Evolutionary conservation across 768 basidiomycete species (phyloP), one percentile per base, ranked within the genome.

Genomic region (Kwoniella pini): DNA sequence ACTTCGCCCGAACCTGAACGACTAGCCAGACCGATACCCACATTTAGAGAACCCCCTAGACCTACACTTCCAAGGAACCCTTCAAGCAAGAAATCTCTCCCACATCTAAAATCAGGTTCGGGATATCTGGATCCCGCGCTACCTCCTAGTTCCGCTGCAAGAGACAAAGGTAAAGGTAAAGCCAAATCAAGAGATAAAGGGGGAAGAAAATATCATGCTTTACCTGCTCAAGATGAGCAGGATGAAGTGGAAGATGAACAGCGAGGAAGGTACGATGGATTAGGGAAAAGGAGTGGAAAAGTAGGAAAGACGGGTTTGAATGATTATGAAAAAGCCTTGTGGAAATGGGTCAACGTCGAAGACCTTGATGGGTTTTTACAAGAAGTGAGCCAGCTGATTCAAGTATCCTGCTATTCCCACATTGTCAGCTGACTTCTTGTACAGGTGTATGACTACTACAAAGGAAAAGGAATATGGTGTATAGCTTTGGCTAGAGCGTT

Each of bases 261-360:
- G 53, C n/a, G n/a, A 42, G 44, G 61, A 12, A 43, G 53, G 15
- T 33, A 21, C 12, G 50, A 38, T 17, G 60, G 55, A 2, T 31
- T 42, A 5, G 53, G 61, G n/a, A 40, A 28, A 10, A 61, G 54
- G 36, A 51, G 9, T 5, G 38, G 26, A 9, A 46, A 17, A n/a
- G 13, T 52, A 24, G 36, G 42, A 9, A 72, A 62, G 38, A 50
- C 36, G 3, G 70, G 72, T 5, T 58, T 81, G 62, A 71, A 71
- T 24, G 77, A 75, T 17, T 71, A 76, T 56, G 93, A 99, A 77
- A 87, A 86, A 60, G 96, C 96, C 0, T 79, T 98, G 48, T 99
- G 96, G 96, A 89, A 90, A 59, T 99, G 96, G 96, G 92, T 97
- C 60, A 99, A 99, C 75, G 92, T 98, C 12, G 91, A 92, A 75